Evolutionary conservation across 805 yeast species (phyloP).

Genomic region (Schwanniomyces sp.): DNA sequence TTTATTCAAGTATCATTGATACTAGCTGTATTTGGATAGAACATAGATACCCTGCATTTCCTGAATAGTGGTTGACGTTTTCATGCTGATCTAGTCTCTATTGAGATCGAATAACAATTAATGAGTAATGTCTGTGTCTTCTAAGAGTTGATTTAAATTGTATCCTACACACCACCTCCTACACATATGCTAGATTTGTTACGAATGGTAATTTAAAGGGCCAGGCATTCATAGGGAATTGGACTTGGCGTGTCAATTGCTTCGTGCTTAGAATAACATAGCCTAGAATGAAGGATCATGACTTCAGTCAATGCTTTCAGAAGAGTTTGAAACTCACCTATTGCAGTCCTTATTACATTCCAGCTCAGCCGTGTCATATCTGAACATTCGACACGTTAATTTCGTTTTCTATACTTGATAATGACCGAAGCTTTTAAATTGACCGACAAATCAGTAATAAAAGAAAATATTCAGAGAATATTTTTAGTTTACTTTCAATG

Average conservation of each 20-base stretch:
- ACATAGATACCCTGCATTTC: neutral
- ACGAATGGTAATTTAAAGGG: neutral
- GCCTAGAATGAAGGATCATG: neutral
- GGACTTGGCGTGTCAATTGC: neutral
- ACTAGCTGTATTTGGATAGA: neutral
- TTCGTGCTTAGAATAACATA: neutral
- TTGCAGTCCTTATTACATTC: neutral
- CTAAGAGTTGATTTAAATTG: neutral
- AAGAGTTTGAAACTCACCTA: neutral
- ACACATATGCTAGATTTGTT: neutral
- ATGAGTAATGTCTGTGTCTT: neutral
- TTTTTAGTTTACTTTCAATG: neutral
- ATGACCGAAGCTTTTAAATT: too few relatives aligned
- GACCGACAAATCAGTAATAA: neutral
- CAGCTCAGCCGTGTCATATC: neutral
- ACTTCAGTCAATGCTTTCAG: neutral
- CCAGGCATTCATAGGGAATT: neutral
- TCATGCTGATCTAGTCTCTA: neutral
- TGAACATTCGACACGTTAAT: neutral
- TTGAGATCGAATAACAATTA: neutral
- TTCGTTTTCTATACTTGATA: too few relatives aligned
- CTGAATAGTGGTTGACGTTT: neutral
- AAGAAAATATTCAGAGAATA: neutral
- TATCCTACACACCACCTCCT: conserved; percentile 1
- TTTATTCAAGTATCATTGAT: neutral